These are phyloP conservation scores for Clitopilus passeckerianus DNA, from an alignment of 768 basidiomycete species.

Conservation along the genomic window DNA sequence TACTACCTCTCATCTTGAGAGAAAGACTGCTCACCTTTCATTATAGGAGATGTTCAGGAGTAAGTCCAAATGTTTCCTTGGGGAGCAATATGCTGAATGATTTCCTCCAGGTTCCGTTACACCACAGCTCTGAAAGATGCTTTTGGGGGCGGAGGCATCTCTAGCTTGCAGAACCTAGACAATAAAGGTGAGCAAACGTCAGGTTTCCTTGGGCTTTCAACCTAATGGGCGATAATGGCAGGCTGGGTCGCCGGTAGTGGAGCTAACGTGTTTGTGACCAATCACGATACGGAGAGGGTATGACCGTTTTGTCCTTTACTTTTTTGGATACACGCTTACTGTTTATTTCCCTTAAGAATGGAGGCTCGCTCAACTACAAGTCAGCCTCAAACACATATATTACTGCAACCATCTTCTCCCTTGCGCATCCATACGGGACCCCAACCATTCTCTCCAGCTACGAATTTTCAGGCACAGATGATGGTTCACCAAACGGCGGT, in stretches of 20 bases:
- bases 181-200: slow-evolving; percentile 39
- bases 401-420: slow-evolving; percentile 55
- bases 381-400: slow-evolving; percentile 62
- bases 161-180: slow-evolving; percentile 46
- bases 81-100: not conserved
- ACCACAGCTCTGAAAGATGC: slow-evolving; percentile 45
- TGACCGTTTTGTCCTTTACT: slow-evolving; percentile 3
- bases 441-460: slow-evolving; percentile 62
- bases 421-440: slow-evolving; percentile 65
- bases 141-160: slow-evolving; percentile 47
- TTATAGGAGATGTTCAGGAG: slow-evolving; percentile 61
- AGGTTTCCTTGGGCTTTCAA: not conserved
- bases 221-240: slow-evolving; percentile 11
- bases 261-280: slow-evolving; percentile 64
- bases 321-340: not conserved
- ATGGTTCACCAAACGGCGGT: slow-evolving; percentile 59
- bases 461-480: slow-evolving; percentile 41
- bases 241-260: slow-evolving; percentile 51
- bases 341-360: slow-evolving; percentile 27
- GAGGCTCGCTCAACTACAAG: slow-evolving; percentile 48
- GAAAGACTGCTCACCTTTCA: not conserved
- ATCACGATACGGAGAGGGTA: slow-evolving; percentile 68
- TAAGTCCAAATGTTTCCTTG: slow-evolving; percentile 11
- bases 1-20: not conserved
- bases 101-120: slow-evolving; percentile 48